Percentiles rank a stretch among this genome's conserved stretches.
Conservation (phyloP, 1,284 basidiomycete species). For the Cerioporus squamosus region DNA sequence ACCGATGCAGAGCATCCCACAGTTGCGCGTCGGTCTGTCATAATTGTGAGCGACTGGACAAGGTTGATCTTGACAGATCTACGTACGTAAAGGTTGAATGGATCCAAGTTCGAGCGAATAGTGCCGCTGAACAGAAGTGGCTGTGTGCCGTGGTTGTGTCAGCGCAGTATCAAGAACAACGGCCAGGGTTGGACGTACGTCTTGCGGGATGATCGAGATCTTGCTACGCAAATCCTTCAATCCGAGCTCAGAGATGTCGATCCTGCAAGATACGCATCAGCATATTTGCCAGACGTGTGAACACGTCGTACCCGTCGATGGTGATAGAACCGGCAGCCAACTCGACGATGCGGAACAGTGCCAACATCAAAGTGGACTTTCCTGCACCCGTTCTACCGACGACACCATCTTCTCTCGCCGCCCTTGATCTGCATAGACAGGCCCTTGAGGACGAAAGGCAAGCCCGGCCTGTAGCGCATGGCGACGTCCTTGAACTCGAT, state of each 20-base stretch:
- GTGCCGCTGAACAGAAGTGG: slow-evolving; percentile 32
- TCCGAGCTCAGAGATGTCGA: slow-evolving; percentile 72
- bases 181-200: slow-evolving; percentile 41
- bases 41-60: slow-evolving; percentile 34
- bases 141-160: slow-evolving; percentile 11
- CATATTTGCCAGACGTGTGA: not conserved
- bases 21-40: slow-evolving; percentile 73
- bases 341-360: slow-evolving; percentile 54
- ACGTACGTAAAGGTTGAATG: slow-evolving; percentile 31
- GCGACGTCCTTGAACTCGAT: slow-evolving; percentile 57
- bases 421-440: slow-evolving; percentile 59
- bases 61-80: not conserved
- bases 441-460: slow-evolving; percentile 62
- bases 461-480: slow-evolving; percentile 61
- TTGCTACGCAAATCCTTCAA: slow-evolving; percentile 65
- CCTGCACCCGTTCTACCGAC: slow-evolving; percentile 80
- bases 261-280: slow-evolving; percentile 22
- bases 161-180: not conserved
- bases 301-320: slow-evolving; percentile 53
- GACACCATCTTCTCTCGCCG: slow-evolving; percentile 85
- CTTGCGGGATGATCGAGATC: slow-evolving; percentile 91
- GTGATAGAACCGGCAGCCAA: slow-evolving; percentile 65
- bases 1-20: slow-evolving; percentile 83
- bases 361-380: slow-evolving; percentile 67
- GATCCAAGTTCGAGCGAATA: slow-evolving; percentile 30